Base-by-base conservation (phyloP, 768 basidiomycete species). In the Leccinum subtestaceum region DNA sequence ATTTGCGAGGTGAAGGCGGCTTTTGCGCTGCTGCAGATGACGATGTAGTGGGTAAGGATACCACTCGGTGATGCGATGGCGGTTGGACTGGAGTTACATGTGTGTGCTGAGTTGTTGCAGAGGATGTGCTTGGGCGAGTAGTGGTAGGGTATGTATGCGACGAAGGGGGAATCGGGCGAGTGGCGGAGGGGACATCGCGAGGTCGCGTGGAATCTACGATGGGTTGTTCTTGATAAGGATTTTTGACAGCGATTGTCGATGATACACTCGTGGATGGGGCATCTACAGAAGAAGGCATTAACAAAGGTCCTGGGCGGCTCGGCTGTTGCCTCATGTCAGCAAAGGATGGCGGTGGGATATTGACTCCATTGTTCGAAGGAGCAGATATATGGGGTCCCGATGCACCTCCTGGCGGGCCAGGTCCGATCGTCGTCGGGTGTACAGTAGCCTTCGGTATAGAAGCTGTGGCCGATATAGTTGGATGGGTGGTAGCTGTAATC, bases 21-120 rank as follows among this genome's bases (percentile, higher is more conserved):
- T 62, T 67, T 58, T 63, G 70, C 7, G 29, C 52, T 12, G 60
- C 43, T 6, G 65, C 52, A 40, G 65, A 63, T 51, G 57, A 55
- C 5, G 70, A 46, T 46, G 66, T 49, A 12, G 57, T 60, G 38
- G 76, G 79, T 48, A 77, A 55, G 25, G 78, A 78, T 65, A 65
- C 70, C 60, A 73, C 67, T 60, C 75, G 77, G 29, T 75, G 61
- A 57, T 79, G 79, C 48, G 49, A 45, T 45, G 60, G 54, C 9
- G 61, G 56, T 58, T 71, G 74, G 12, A 47, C 51, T 59, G 68
- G 56, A 38, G 57, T 47, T 61, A 65, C 63, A 56, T 68, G 60
- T 52, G 56, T 59, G n/a, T 64, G 69, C 57, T 63, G 65, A 54
- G 56, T 65, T 47, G 32, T 58, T 57, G 67, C 34, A 45, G 65